phyloP scores from a whole-genome alignment of 163 green algal species.

The Scenedesmus sp. region DNA sequence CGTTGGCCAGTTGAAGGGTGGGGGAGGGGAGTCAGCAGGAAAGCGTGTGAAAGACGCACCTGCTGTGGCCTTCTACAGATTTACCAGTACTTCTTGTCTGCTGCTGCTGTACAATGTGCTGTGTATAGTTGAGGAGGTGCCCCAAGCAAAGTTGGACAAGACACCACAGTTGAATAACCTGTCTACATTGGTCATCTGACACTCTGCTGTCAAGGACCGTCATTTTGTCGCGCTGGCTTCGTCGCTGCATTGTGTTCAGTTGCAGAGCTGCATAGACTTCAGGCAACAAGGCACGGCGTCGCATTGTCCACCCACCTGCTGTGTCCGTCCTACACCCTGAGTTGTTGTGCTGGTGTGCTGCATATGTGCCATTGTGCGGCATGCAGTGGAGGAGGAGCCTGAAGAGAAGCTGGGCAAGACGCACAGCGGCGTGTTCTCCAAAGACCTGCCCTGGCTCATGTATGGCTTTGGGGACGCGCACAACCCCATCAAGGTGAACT shows the following conservation, averaged over 20 bases:
- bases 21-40: too few relatives aligned
- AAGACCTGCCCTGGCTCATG: conserved; percentile 46
- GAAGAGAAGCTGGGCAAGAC: conserved; percentile 42
- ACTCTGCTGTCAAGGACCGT: not conserved
- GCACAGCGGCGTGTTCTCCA: conserved; percentile 5
- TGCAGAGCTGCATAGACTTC: too few relatives aligned
- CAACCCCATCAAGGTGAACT: conserved; percentile 31
- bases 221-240: too few relatives aligned
- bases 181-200: not conserved
- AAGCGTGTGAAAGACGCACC: too few relatives aligned
- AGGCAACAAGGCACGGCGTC: too few relatives aligned
- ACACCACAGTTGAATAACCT: not conserved
- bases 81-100: not conserved
- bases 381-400: conserved; percentile 42
- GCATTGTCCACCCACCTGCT: too few relatives aligned
- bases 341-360: too few relatives aligned
- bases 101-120: not conserved
- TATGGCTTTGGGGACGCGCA: conserved; percentile 42
- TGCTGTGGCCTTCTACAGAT: too few relatives aligned
- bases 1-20: too few relatives aligned
- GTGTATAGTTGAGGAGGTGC: not conserved
- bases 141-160: conserved; percentile 28
- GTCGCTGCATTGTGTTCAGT: not conserved
- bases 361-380: too few relatives aligned
- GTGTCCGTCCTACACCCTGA: too few relatives aligned